Conservation (phyloP, 1,139 yeast genomes). For the Zygoascus hellenicus region DNA sequence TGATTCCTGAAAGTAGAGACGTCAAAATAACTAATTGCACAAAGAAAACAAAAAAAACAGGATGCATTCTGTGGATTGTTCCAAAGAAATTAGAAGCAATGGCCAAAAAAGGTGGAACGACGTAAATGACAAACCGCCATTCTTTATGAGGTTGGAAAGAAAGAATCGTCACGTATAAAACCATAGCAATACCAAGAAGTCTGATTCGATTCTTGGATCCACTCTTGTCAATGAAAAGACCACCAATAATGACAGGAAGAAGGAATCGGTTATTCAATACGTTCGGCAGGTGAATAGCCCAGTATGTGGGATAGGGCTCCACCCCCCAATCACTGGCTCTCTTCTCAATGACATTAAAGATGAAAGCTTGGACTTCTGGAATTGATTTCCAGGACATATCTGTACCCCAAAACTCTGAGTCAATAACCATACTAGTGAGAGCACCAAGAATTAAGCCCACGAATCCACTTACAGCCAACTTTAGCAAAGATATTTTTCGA, state of each 20-base stretch:
- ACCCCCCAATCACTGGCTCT: slow-evolving; percentile 77
- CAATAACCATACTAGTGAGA: slow-evolving; percentile 47
- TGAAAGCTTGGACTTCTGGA: slow-evolving; percentile 72
- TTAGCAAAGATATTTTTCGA: slow-evolving; percentile 41
- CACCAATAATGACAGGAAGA: slow-evolving; percentile 26
- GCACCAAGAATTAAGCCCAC: slow-evolving; percentile 56
- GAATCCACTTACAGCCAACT: slow-evolving; percentile 39
- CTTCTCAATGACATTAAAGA: slow-evolving; percentile 69
- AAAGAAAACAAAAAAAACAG: slow-evolving; percentile 19
- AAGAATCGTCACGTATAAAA: slow-evolving; percentile 52
- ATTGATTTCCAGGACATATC: slow-evolving; percentile 33
- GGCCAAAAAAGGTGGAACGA: slow-evolving; percentile 61
- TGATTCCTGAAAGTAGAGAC: slow-evolving; percentile 36
- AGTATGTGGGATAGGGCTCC: slow-evolving; percentile 68
- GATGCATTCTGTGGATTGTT: slow-evolving; percentile 11
- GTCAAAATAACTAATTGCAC: slow-evolving; percentile 28
- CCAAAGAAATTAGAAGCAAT: slow-evolving; percentile 62
- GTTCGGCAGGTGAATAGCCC: slow-evolving; percentile 51
- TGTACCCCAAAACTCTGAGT: slow-evolving; percentile 67
- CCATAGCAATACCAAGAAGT: slow-evolving; percentile 42
- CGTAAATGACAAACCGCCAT: slow-evolving; percentile 83
- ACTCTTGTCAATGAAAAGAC: slow-evolving; percentile 19
- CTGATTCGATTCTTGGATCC: slow-evolving; percentile 30
- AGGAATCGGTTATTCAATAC: slow-evolving; percentile 53
- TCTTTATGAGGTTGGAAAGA: slow-evolving; percentile 91